A percentile compares a stretch with the other conserved stretches of the same genome.
phyloP scores from a whole-genome alignment of 1,284 basidiomycete genomes.

The Cutaneotrichosporon dermatis region DNA sequence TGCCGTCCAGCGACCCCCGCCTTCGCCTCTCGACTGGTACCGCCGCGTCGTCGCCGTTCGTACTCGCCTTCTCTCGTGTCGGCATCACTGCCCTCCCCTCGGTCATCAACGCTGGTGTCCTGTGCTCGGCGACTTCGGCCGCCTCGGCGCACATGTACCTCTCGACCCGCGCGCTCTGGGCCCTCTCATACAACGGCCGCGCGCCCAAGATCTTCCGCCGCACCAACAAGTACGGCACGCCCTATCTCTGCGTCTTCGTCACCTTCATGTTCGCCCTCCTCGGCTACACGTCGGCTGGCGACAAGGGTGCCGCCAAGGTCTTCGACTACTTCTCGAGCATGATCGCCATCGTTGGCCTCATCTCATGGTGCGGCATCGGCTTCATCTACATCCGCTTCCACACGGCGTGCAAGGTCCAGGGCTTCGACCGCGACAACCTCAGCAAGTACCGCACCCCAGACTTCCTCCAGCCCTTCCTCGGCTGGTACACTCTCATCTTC shows the following conservation, averaged over 20 bases:
- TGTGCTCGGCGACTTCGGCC: slow-evolving; percentile 52
- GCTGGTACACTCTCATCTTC: slow-evolving; percentile 42
- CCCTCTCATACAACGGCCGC: slow-evolving; percentile 32
- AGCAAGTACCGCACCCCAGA: slow-evolving; percentile 61
- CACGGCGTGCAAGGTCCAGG: slow-evolving; percentile 67
- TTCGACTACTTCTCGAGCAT: slow-evolving; percentile 76
- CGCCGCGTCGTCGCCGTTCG: slow-evolving; percentile 73
- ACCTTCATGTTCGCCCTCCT: slow-evolving; percentile 60
- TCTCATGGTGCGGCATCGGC: slow-evolving; percentile 74
- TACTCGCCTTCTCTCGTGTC: slow-evolving; percentile 62
- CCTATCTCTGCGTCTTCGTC: slow-evolving; percentile 52
- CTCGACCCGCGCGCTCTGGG: slow-evolving; percentile 33
- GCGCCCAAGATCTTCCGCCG: slow-evolving; percentile 30
- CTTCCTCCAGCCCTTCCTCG: slow-evolving; percentile 54
- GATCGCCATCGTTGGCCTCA: slow-evolving; percentile 54
- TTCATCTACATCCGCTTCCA: slow-evolving; percentile 77
- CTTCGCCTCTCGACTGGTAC: slow-evolving; percentile 58
- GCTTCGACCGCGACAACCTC: slow-evolving; percentile 54
- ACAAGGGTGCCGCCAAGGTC: slow-evolving; percentile 57
- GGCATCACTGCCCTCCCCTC: slow-evolving; percentile 70
- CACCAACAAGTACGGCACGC: slow-evolving; percentile 29
- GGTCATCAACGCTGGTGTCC: slow-evolving; percentile 63
- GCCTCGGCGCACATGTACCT: slow-evolving; percentile 54
- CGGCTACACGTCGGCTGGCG: slow-evolving; percentile 58
- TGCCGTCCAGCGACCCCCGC: slow-evolving; percentile 61